A percentile compares a stretch with the other conserved stretches of the same genome.
phyloP scores from a whole-genome alignment of 805 yeast species.

The Saccharomyces kudriavzevii region DNA sequence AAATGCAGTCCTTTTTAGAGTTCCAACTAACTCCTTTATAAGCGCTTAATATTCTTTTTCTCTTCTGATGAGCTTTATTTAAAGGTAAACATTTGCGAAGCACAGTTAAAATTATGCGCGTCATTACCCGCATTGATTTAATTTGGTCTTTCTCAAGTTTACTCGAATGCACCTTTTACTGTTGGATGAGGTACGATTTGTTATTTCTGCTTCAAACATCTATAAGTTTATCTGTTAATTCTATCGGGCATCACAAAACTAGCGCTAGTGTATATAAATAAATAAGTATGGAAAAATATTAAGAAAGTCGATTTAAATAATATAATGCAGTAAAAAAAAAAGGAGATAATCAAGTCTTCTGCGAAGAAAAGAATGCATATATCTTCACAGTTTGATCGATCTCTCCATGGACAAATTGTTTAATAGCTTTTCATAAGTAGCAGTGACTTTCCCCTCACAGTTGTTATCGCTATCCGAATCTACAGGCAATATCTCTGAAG shows the following conservation, averaged over 20 bases:
- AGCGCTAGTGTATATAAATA: not conserved
- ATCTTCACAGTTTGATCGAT: not conserved
- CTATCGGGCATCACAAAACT: not conserved
- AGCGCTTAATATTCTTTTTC: not conserved
- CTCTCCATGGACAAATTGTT: slow-evolving; percentile 47
- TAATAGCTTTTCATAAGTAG: slow-evolving; percentile 62
- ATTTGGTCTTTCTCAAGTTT: not conserved
- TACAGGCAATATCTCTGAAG: not conserved
- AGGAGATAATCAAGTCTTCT: not conserved
- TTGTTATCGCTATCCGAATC: not conserved
- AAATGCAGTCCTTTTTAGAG: not conserved
- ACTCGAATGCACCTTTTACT: not conserved
- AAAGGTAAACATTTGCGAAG: not conserved
- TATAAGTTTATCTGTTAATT: not conserved
- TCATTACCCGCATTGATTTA: not conserved
- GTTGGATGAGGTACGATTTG: not conserved
- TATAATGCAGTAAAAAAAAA: not conserved
- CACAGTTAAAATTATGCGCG: not conserved
- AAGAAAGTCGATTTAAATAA: not conserved
- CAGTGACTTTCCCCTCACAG: slow-evolving; percentile 24
- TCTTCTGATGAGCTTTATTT: not conserved
- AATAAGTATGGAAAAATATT: not conserved
- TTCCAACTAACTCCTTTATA: not conserved
- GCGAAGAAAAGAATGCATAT: not conserved
- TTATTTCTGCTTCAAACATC: not conserved